Evolutionary conservation across 306 rosid genomes (phyloP), one percentile per base, ranked within the genome.

Genomic region (Vicia sativa): DNA sequence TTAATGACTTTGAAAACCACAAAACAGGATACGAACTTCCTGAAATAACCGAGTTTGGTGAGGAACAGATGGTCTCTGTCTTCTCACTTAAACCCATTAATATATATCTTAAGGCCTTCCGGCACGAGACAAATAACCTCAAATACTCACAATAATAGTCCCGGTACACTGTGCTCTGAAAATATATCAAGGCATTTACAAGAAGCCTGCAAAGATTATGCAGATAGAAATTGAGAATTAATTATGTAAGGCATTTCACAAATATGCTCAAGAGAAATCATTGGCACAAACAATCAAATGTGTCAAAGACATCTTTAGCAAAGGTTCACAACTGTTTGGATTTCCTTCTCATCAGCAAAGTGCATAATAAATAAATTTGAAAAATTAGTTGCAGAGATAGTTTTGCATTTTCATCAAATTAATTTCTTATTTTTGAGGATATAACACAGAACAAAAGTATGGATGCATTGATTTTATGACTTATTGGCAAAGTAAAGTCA

Each of bases 1-100:
- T 72, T 53, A 85, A 71, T 34, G 98, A 93, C 84, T 90, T 89
- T 58, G 80, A 74, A 71, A 93, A 81, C 96, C 98, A 90, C 41
- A 79, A 45, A 79, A 75, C 67, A 67, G 93, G 88, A 74, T 73
- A 78, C 10, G 81, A 73, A 58, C 78, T 74, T 59, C 74, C 87
- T 67, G 74, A 85, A 66, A 83, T 73, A 59, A 81, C 62, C n/a
- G 54, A 53, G 65, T 35, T 52, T 28, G 74, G 78, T 21, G 75
- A 72, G 71, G 79, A 75, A 21, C 55, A 77, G 48, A 59, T 53
- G 26, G 74, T 50, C 72, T 56, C 84, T 14, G 80, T 68, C 81
- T 71, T 85, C 78, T 83, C 87, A 68, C 67, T 80, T 61, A 77
- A 80, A 66, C 80, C 79, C 71, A 34, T 63, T 49, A 90, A 57